Evolutionary conservation across 352 stramenopile genomes (phyloP).

Genomic region (Achlya hypogyna): DNA sequence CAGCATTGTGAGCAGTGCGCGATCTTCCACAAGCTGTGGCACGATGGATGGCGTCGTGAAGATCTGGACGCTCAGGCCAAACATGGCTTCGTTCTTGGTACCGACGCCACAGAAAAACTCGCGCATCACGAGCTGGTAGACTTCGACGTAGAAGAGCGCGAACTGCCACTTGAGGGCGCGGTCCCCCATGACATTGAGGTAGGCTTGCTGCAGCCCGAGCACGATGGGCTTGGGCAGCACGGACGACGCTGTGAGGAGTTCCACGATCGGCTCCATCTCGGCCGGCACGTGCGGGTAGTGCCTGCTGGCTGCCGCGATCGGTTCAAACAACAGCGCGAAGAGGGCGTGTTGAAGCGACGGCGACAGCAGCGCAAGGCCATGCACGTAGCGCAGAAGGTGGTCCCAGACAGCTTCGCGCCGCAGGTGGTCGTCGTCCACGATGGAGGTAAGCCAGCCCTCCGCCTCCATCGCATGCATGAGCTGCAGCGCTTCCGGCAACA

Average conservation of each 20-base stretch:
- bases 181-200: conserved; percentile 91
- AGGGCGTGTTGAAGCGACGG: conserved; percentile 55
- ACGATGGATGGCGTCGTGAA: conserved; percentile 90
- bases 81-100: conserved; percentile 78
- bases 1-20: conserved; percentile 62
- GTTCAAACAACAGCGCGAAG: conserved; percentile 58
- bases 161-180: conserved; percentile 93
- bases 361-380: conserved; percentile 46
- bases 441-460: conserved; percentile 76
- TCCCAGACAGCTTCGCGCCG: conserved; percentile 61
- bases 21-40: conserved; percentile 34
- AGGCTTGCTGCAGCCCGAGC: conserved; percentile 88
- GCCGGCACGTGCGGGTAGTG: not conserved
- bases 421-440: conserved; percentile 60
- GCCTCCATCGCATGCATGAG: conserved; percentile 71
- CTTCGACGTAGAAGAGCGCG: conserved; percentile 73
- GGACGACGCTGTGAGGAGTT: conserved; percentile 90
- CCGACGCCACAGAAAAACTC: conserved; percentile 86
- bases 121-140: conserved; percentile 79
- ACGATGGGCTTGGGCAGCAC: conserved; percentile 92
- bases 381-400: conserved; percentile 66
- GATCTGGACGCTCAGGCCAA: conserved; percentile 88
- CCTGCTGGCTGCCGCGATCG: conserved; percentile 27
- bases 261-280: conserved; percentile 52
- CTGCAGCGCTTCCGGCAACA: conserved; percentile 43